A percentile compares a stretch with the other conserved stretches of the same genome.
These are phyloP conservation scores for Solanum dulcamara DNA, from an alignment of 257 asterid genomes.

Conservation along the genomic window DNA sequence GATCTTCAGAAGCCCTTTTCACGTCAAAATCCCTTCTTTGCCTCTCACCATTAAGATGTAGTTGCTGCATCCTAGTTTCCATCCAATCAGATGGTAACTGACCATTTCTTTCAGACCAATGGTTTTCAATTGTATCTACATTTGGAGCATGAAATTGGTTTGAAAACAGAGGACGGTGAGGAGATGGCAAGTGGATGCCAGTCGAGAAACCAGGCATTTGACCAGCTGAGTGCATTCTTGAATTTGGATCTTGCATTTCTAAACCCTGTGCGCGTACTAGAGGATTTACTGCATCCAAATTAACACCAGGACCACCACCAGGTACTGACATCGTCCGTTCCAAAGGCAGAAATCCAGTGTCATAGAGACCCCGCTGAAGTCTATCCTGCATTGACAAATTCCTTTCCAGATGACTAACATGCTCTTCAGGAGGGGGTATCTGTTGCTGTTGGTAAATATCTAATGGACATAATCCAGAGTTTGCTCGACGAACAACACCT, in stretches of 20 bases:
- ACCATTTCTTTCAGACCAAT: conserved; percentile 61
- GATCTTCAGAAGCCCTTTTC: conserved; percentile 52
- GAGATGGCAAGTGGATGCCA: conserved; percentile 46
- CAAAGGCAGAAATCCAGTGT: conserved; percentile 45
- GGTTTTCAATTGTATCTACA: conserved; percentile 41
- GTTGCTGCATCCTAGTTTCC: conserved; percentile 69
- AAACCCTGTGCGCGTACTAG: conserved; percentile 58
- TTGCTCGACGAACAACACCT: conserved; percentile 38
- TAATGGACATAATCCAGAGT: conserved; percentile 52
- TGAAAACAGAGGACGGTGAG: conserved; percentile 35
- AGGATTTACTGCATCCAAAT: conserved; percentile 47
- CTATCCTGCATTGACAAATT: conserved; percentile 64
- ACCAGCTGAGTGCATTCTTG: conserved; percentile 50
- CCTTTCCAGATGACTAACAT: conserved; percentile 54
- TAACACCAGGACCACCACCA: conserved; percentile 41
- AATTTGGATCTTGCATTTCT: conserved; percentile 67
- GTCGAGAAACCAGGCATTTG: conserved; percentile 57
- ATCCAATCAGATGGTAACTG: conserved; percentile 58
- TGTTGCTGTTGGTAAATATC: conserved; percentile 64
- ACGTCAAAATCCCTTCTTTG: conserved; percentile 57
- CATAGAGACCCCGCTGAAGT: conserved; percentile 63
- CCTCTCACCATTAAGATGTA: conserved; percentile 51
- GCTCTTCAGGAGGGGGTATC: conserved; percentile 54
- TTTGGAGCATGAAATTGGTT: conserved; percentile 40
- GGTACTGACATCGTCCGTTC: conserved; percentile 66